Conservation (phyloP, 176 grass and related monocot species). For the Alopecurus myosuroides region DNA sequence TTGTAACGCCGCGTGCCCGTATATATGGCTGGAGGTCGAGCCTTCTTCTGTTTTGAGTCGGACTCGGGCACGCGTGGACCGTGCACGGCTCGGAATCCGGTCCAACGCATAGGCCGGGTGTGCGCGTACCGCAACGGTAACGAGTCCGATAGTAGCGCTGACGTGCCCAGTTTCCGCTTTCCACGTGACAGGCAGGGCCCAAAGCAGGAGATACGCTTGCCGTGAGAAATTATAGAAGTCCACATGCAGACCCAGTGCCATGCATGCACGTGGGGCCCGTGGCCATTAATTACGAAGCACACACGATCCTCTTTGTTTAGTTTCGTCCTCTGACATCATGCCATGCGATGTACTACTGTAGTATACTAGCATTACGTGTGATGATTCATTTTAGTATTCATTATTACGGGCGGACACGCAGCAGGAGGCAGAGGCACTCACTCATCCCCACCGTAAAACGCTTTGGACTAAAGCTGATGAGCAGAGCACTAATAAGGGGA, state of each 20-base stretch:
- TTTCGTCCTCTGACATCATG: background rate
- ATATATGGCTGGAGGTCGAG: no score
- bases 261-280: conserved; percentile 10
- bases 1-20: no score
- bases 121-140: no score
- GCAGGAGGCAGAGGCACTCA: conserved; percentile 10
- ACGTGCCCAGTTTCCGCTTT: no score
- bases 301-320: background rate
- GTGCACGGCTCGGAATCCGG: no score
- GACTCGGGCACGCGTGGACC: no score
- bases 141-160: no score
- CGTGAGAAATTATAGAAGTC: conserved; percentile 43
- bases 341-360: no score
- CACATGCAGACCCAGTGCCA: background rate
- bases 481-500: background rate
- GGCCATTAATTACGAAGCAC: background rate
- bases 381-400: background rate
- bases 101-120: no score
- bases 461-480: conserved; percentile 44
- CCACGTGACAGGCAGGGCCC: conserved; percentile 41
- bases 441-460: background rate
- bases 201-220: conserved; percentile 49
- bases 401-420: background rate
- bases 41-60: no score
- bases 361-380: background rate